Percentiles rank a stretch among this genome's conserved stretches.
phyloP scores from a whole-genome alignment of 306 rosid genomes.

The Dalbergia cultrata region DNA sequence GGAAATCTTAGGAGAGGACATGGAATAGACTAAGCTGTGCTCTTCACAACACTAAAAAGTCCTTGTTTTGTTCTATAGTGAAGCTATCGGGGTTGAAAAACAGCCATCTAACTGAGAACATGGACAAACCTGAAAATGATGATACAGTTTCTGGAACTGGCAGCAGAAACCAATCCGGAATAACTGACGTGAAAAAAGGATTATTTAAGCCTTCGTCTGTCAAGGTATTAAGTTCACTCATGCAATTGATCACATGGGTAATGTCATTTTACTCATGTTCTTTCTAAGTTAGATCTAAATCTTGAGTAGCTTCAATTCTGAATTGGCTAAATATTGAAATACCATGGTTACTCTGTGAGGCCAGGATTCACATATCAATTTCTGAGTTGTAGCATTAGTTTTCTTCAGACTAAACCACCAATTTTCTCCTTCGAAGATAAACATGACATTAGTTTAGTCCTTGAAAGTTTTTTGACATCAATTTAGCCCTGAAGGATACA shows the following conservation, averaged over 20 bases:
- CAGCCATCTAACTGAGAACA: conserved; percentile 37
- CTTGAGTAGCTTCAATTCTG: conserved; percentile 19
- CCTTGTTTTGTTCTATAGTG: neutral
- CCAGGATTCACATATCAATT: neutral
- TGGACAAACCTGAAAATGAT: conserved; percentile 60
- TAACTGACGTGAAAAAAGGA: conserved; percentile 47
- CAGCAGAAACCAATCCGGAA: conserved; percentile 21
- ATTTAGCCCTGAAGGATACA: no score
- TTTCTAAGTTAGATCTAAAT: conserved; percentile 19
- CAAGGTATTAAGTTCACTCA: conserved; percentile 49
- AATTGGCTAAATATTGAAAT: neutral
- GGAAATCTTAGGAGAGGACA: conserved; percentile 18
- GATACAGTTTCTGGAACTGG: conserved; percentile 43
- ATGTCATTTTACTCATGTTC: conserved; percentile 1
- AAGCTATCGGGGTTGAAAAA: conserved; percentile 2
- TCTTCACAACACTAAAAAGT: neutral
- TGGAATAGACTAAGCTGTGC: conserved; percentile 29
- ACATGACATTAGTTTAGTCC: no score
- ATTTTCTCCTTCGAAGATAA: no score
- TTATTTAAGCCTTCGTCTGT: conserved; percentile 42
- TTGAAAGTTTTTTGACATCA: no score
- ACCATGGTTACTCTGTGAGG: neutral
- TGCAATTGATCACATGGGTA: neutral
- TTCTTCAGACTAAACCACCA: neutral
- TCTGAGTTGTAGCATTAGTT: neutral